phyloP scores from a whole-genome alignment of 2,329 filamentous ascomycete genomes.

The Metarhizium album region DNA sequence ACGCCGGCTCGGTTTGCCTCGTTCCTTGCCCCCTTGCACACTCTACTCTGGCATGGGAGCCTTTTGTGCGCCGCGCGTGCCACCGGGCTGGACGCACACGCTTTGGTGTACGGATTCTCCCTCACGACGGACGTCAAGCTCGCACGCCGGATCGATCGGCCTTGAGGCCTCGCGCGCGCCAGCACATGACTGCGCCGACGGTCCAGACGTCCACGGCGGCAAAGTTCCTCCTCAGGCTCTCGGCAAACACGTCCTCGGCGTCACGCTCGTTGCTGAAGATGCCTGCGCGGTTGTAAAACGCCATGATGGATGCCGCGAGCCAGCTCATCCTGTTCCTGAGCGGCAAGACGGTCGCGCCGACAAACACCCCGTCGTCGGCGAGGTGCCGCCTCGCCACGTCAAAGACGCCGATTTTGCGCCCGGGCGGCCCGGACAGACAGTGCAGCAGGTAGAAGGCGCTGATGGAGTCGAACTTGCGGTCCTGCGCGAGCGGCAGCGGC shows the following conservation, averaged over 20 bases:
- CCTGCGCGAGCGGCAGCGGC: constrained; percentile 17
- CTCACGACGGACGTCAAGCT: too few relatives aligned
- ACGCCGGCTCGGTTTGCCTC: too few relatives aligned
- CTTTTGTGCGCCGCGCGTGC: too few relatives aligned
- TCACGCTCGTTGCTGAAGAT: constrained; percentile 31
- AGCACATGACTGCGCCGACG: constrained; percentile 16
- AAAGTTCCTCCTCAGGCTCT: constrained; percentile 24
- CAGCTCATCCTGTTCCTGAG: constrained; percentile 4
- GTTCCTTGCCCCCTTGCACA: too few relatives aligned
- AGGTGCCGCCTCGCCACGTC: constrained; percentile 9
- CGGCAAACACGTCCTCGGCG: constrained; percentile 20
- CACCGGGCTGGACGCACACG: too few relatives aligned
- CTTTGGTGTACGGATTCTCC: too few relatives aligned
- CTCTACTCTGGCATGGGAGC: too few relatives aligned
- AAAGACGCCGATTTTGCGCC: constrained; percentile 11
- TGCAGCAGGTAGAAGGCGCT: constrained; percentile 16
- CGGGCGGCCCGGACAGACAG: constrained; percentile 14
- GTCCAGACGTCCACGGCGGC: constrained; percentile 27
- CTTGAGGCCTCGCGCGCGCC: not conserved
- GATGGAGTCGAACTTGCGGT: constrained; percentile 27
- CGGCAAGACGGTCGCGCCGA: constrained; percentile 16
- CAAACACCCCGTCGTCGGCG: constrained; percentile 12
- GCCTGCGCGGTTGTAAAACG: constrained; percentile 10
- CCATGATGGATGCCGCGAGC: constrained; percentile 5
- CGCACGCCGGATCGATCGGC: too few relatives aligned